Evolutionary conservation across 495 filamentous ascomycete species (phyloP).

Genomic region (Cryomyces minteri): DNA sequence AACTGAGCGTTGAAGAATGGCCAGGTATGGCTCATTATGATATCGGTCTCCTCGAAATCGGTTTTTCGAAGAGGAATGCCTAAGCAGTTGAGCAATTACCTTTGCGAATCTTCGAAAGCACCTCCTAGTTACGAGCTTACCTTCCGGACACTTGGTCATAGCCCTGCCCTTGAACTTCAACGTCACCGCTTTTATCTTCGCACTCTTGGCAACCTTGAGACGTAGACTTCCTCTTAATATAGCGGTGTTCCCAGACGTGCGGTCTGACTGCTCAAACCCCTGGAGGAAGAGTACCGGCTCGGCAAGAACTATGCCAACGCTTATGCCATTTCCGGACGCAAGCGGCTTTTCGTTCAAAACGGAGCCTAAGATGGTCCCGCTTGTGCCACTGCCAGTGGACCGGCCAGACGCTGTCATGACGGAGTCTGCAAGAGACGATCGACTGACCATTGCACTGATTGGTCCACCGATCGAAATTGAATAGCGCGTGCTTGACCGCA

Average conservation of each 20-base stretch:
- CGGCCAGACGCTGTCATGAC: constrained; percentile 3
- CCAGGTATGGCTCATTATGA: constrained; percentile 54
- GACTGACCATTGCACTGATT: constrained; percentile 5
- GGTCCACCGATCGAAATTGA: constrained; percentile 1
- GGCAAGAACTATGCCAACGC: constrained; percentile 36
- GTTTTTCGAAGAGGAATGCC: constrained; percentile 81
- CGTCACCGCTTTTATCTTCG: constrained; percentile 88
- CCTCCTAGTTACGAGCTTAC: constrained; percentile 20
- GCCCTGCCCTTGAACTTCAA: constrained; percentile 73
- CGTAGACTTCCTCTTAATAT: constrained; percentile 74
- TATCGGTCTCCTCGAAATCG: constrained; percentile 66
- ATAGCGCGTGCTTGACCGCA: background rate
- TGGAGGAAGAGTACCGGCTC: constrained; percentile 83
- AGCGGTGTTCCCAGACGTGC: constrained; percentile 49
- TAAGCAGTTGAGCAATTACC: background rate
- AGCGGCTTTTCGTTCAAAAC: constrained; percentile 28
- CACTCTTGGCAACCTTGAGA: constrained; percentile 67
- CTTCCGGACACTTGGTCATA: constrained; percentile 93
- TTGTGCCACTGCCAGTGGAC: background rate
- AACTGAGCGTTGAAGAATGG: constrained; percentile 70
- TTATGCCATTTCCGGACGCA: constrained; percentile 30
- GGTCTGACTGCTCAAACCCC: constrained; percentile 66
- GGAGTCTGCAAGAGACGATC: constrained; percentile 8
- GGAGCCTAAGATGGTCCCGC: background rate
- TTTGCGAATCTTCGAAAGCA: no score